These are phyloP conservation scores for Calamus simplicifolius DNA, from an alignment of 176 grass and related monocot genomes.

Conservation along the genomic window DNA sequence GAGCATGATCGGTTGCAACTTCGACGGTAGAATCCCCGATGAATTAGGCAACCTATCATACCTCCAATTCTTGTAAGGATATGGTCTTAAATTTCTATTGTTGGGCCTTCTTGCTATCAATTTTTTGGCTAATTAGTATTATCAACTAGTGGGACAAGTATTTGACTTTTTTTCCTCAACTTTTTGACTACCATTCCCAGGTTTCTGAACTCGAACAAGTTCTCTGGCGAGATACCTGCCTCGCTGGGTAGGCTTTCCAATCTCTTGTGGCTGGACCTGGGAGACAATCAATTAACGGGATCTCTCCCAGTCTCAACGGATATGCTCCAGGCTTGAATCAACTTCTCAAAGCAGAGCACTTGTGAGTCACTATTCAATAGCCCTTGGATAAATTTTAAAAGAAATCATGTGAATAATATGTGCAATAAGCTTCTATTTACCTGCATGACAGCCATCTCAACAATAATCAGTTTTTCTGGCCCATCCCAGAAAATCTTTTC, in stretches of 20 bases:
- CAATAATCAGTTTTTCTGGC: slow-evolving; percentile 25
- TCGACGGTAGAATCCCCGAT: slow-evolving; percentile 38
- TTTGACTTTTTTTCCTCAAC: too few relatives aligned
- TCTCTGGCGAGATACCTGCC: slow-evolving; percentile 39
- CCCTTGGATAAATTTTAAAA: background rate
- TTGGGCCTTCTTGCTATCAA: slow-evolving; percentile 4
- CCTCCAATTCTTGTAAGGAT: slow-evolving; percentile 47
- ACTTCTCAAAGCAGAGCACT: slow-evolving; percentile 28
- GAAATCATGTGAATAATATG: too few relatives aligned
- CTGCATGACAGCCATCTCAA: slow-evolving; percentile 38
- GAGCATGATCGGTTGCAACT: slow-evolving; percentile 27
- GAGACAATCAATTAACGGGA: slow-evolving; percentile 36
- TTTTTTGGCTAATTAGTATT: background rate
- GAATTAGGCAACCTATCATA: slow-evolving; percentile 34
- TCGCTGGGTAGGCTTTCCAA: slow-evolving; percentile 36
- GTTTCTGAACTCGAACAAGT: slow-evolving; percentile 36
- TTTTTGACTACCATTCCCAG: slow-evolving; percentile 1
- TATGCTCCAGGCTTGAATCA: slow-evolving; percentile 32
- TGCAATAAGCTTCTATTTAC: background rate
- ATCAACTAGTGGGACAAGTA: too few relatives aligned
- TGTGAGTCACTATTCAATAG: slow-evolving; percentile 24
- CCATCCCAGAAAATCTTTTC: slow-evolving; percentile 24
- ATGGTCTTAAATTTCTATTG: background rate
- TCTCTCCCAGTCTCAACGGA: slow-evolving; percentile 32
- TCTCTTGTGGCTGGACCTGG: slow-evolving; percentile 33